A percentile compares a stretch with the other conserved stretches of the same genome.
Conservation (phyloP, 345 rosid genomes). For the Rhizophora apiculata region DNA sequence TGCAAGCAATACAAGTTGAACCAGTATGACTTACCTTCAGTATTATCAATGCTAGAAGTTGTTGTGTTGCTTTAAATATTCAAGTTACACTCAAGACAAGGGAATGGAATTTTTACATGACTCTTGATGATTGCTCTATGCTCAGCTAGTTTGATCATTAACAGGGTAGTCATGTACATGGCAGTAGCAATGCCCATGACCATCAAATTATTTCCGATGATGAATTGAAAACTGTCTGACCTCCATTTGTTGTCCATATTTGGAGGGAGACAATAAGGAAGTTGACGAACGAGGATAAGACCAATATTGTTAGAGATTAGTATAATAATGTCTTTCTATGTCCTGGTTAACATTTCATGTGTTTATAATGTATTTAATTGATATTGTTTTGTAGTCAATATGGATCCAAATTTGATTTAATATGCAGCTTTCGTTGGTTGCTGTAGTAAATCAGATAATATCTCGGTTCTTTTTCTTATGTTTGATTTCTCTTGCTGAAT, state of each 20-base stretch:
- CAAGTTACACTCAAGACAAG: neutral
- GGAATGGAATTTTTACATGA: neutral
- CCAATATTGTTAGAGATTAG: too few species aligned
- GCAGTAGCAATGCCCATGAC: too few species aligned
- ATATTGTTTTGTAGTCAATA: too few species aligned
- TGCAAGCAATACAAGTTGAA: constrained; percentile 99
- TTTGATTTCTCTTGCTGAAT: constrained; percentile 8
- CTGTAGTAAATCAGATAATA: neutral
- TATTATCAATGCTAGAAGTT: neutral
- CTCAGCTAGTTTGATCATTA: neutral
- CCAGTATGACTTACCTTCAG: constrained; percentile 51
- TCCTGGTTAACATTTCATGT: too few species aligned
- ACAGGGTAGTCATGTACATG: neutral
- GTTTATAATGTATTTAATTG: too few species aligned
- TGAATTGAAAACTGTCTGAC: too few species aligned
- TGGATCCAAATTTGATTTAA: neutral
- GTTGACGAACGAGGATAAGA: too few species aligned
- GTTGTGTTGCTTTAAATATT: neutral
- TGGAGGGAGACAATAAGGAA: too few species aligned
- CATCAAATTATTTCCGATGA: too few species aligned
- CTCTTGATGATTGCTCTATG: neutral
- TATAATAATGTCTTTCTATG: too few species aligned
- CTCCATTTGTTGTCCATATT: too few species aligned
- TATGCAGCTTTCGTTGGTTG: neutral
- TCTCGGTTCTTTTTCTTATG: neutral